Base-by-base conservation (phyloP, 78 protist genomes). In the Mantamonas sphyraenae region DNA sequence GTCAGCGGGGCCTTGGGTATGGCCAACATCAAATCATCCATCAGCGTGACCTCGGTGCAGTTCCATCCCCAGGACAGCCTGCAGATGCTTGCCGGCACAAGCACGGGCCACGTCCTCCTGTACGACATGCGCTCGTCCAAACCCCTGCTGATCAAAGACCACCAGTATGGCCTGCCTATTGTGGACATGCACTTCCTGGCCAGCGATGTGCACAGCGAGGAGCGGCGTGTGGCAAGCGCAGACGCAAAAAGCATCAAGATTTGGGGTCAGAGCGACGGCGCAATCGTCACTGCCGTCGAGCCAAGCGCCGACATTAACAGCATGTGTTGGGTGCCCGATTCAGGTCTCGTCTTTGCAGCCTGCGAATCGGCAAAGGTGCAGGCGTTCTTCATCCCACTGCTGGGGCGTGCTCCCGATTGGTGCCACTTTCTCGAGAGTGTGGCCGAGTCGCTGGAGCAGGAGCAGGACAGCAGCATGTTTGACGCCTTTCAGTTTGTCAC, bases 371-470 rank as follows among this genome's bases (percentile, higher is more conserved):
- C 84, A 31, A 66, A 82, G 17, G 69, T 96, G 40, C 71, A 84
- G 28, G 80, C 93, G 12, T 91, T 79, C 71, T 95, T 76, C 58
- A 58, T 91, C 19, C 99, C 99, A 1, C 55, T 75, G 3, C 83
- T 97, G 1, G 99, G 98, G 30, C 87, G 85, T 14, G 98, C 99
- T 26, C 99, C 99, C n/a, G n/a, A 68, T 12, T 96, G 99, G 99
- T 81, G 93, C 68, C 31, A 82, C 51, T 96, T 84, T 78, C 76
- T 96, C 20, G 99, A 95, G 33, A 34, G 20, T 22, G 42, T 95
- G n/a, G 82, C 98, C 8, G 97, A 33, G 68, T 0, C 35, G 67
- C 61, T 93, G 9, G 92, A 90, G 34, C 91, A 92, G 61, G 53
- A 7, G 64, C 73, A 70, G n/a, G 55, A 71, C 39, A 64, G 55